Evolutionary conservation across 2,329 filamentous ascomycete genomes (phyloP).

Genomic region (Microcyclosporella mali): DNA sequence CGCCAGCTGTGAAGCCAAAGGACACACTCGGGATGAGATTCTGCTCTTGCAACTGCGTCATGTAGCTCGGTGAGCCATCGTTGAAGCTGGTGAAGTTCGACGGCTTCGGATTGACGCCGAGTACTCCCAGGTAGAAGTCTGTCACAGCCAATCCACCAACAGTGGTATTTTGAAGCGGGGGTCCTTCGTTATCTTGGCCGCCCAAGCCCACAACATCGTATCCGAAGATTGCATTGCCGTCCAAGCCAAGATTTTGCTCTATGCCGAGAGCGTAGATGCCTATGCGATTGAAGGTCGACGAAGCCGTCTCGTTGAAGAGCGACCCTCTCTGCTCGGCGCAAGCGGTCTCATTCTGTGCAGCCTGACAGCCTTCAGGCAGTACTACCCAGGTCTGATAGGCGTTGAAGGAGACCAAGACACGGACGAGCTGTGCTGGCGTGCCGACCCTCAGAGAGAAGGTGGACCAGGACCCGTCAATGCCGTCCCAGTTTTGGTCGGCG

Average conservation of each 20-base stretch:
- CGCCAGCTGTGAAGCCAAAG: slow-evolving; percentile 70
- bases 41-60: slow-evolving; percentile 48
- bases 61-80: slow-evolving; percentile 50
- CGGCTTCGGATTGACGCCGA: slow-evolving; percentile 45
- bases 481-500: slow-evolving; percentile 41
- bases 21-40: slow-evolving; percentile 63
- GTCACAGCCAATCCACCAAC: slow-evolving; percentile 36
- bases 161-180: slow-evolving; percentile 38
- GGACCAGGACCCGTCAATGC: slow-evolving; percentile 66
- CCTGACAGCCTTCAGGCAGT: slow-evolving; percentile 50
- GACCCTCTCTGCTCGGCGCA: slow-evolving; percentile 55
- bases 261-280: slow-evolving; percentile 57
- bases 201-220: slow-evolving; percentile 44
- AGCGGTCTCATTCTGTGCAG: slow-evolving; percentile 25
- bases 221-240: slow-evolving; percentile 60
- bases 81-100: slow-evolving; percentile 48
- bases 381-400: slow-evolving; percentile 68
- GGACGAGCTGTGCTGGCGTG: slow-evolving; percentile 47
- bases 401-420: slow-evolving; percentile 59
- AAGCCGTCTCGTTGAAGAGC: slow-evolving; percentile 50
- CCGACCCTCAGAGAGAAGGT: slow-evolving; percentile 58
- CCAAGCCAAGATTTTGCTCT: slow-evolving; percentile 49
- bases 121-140: slow-evolving; percentile 42
- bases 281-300: slow-evolving; percentile 53
- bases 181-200: slow-evolving; percentile 34